phyloP scores from a whole-genome alignment of 768 basidiomycete genomes.

The Psilocybe sp. region DNA sequence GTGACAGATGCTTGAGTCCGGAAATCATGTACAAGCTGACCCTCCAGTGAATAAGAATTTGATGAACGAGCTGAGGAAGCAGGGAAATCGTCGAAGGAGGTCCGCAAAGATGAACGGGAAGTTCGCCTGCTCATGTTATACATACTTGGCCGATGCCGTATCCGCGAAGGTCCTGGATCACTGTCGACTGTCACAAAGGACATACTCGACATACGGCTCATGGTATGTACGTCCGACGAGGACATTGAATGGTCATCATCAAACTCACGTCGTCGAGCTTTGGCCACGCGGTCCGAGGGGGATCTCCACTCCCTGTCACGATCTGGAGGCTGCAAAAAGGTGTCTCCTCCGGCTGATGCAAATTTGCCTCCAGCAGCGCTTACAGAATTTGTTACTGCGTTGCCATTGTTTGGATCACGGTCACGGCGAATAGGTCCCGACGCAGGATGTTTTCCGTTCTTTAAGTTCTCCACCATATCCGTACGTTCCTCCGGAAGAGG shows the following conservation, averaged over 20 bases:
- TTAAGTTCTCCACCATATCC: constrained; percentile 30
- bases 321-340: constrained; percentile 23
- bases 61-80: constrained; percentile 68
- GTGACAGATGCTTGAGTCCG: constrained; percentile 69
- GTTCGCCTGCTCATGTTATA: constrained; percentile 74
- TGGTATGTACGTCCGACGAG: constrained; percentile 79
- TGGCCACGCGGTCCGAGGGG: constrained; percentile 60
- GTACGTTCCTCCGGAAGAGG: constrained; percentile 44
- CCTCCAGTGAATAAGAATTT: constrained; percentile 74
- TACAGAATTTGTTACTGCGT: constrained; percentile 45
- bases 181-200: constrained; percentile 85
- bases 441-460: constrained; percentile 52
- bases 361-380: constrained; percentile 65
- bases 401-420: constrained; percentile 45
- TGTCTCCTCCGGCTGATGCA: constrained; percentile 20
- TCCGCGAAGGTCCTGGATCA: constrained; percentile 75
- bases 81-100: constrained; percentile 72
- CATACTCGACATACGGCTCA: constrained; percentile 70
- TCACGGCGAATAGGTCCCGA: constrained; percentile 66
- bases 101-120: constrained; percentile 71
- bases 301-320: constrained; percentile 49
- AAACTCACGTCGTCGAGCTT: constrained; percentile 78
- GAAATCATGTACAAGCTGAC: constrained; percentile 75
- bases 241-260: constrained; percentile 94
- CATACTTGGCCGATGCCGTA: constrained; percentile 59